Evolutionary conservation across 352 stramenopile genomes (phyloP).

Genomic region (Phytopythium boreale): DNA sequence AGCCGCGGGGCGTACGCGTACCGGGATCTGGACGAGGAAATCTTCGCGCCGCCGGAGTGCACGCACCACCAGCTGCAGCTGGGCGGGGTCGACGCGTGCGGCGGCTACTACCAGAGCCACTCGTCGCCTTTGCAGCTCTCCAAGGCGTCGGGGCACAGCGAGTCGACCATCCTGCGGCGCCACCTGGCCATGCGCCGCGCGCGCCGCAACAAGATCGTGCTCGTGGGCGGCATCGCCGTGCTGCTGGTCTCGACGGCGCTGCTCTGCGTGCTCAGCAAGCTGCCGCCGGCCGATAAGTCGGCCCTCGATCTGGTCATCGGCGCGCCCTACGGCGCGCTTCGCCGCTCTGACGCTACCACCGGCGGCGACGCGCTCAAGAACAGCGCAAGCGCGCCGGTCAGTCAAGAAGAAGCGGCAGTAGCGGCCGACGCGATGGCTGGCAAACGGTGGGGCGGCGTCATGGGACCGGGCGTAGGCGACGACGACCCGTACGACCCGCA

Average conservation of each 20-base stretch:
- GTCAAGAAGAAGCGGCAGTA: background rate
- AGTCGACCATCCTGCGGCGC: slow-evolving; percentile 23
- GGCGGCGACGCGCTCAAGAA: background rate
- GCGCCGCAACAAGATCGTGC: slow-evolving; percentile 17
- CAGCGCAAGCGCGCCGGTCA: background rate
- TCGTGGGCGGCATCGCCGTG: slow-evolving; percentile 2
- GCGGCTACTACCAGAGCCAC: slow-evolving; percentile 23
- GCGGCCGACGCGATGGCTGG: background rate
- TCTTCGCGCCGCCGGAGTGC: slow-evolving; percentile 22
- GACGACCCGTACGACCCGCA: slow-evolving; percentile 5
- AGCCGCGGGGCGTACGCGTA: slow-evolving; percentile 15
- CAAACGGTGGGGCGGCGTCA: background rate
- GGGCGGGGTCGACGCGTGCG: background rate
- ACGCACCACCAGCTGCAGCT: background rate
- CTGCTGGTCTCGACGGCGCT: slow-evolving; percentile 3
- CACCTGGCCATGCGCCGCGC: slow-evolving; percentile 16
- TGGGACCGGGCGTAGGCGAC: background rate
- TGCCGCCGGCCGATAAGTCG: slow-evolving; percentile 7
- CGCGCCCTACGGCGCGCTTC: slow-evolving; percentile 2
- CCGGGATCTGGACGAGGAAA: slow-evolving; percentile 28
- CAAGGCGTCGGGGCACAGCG: slow-evolving; percentile 8
- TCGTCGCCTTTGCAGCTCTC: slow-evolving; percentile 16
- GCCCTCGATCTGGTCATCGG: slow-evolving; percentile 2
- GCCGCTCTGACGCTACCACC: background rate
- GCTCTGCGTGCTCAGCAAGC: slow-evolving; percentile 1